Conservation (phyloP, 2,329 filamentous ascomycete genomes). For the Aspergillus intermedius region DNA sequence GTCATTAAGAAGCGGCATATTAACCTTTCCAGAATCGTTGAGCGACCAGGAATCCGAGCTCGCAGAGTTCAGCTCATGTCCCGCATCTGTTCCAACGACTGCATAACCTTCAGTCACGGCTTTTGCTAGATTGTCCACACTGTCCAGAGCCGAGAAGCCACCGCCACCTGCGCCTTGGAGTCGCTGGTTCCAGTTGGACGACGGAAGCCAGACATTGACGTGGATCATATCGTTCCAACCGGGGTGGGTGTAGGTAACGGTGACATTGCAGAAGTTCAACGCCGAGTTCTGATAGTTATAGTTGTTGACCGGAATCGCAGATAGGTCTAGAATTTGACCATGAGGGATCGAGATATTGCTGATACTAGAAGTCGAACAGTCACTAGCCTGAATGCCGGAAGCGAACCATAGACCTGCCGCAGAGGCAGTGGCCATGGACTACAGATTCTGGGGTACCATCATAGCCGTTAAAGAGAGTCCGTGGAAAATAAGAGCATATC, state of each 20-base stretch:
- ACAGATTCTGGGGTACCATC: not conserved
- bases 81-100: slow-evolving; percentile 14
- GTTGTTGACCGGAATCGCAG: slow-evolving; percentile 1
- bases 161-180: slow-evolving; percentile 36
- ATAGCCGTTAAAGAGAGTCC: not conserved
- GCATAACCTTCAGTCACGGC: slow-evolving; percentile 11
- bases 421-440: not conserved
- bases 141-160: slow-evolving; percentile 13
- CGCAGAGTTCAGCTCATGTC: not conserved
- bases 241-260: slow-evolving; percentile 32
- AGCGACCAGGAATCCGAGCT: slow-evolving; percentile 10
- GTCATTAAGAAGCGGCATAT: slow-evolving; percentile 25
- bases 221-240: slow-evolving; percentile 28
- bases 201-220: slow-evolving; percentile 27
- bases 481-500: not conserved
- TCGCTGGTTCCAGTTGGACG: slow-evolving; percentile 28
- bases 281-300: not conserved
- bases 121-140: not conserved
- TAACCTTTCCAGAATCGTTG: slow-evolving; percentile 23
- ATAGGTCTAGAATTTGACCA: slow-evolving; percentile 2
- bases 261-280: slow-evolving; percentile 32
- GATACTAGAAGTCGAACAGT: slow-evolving; percentile 4
- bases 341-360: slow-evolving; percentile 3
- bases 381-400: not conserved
- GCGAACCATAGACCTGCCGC: not conserved